Percentiles rank a stretch among this genome's conserved stretches.
These are phyloP conservation scores for Phaffia rhodozyma DNA, from an alignment of 1,284 basidiomycete species.

Conservation along the genomic window DNA sequence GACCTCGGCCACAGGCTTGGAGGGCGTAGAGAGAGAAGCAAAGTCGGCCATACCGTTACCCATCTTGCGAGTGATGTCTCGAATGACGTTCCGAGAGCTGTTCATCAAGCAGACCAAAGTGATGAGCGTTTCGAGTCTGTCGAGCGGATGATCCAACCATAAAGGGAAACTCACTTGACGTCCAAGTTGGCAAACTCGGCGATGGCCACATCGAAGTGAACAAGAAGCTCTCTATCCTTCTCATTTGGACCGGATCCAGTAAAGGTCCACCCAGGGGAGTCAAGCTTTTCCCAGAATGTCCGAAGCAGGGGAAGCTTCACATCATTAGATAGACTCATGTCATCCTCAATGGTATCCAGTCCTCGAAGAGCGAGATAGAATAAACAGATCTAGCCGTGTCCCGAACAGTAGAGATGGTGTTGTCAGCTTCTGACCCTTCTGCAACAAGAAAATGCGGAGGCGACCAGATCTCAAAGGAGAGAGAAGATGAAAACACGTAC, in stretches of 20 bases:
- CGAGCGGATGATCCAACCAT: neutral
- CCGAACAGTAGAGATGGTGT: neutral
- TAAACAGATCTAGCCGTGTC: slow-evolving; percentile 59
- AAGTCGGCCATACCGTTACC: slow-evolving; percentile 92
- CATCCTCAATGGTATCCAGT: slow-evolving; percentile 94
- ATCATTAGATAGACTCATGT: slow-evolving; percentile 85
- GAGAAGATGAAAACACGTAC: slow-evolving; percentile 43
- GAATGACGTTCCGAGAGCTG: slow-evolving; percentile 71
- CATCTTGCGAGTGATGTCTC: slow-evolving; percentile 77
- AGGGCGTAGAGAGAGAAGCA: slow-evolving; percentile 63
- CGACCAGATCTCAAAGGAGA: neutral
- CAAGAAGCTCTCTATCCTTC: slow-evolving; percentile 76
- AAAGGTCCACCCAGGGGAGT: slow-evolving; percentile 81
- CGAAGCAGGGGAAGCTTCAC: slow-evolving; percentile 79
- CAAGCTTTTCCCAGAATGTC: slow-evolving; percentile 67
- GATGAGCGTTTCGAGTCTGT: neutral
- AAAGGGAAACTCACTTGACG: slow-evolving; percentile 44
- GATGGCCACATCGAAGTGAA: slow-evolving; percentile 74
- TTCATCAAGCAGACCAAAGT: neutral
- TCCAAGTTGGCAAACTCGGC: slow-evolving; percentile 64
- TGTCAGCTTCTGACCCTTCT: no score
- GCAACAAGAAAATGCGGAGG: no score
- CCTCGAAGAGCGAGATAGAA: slow-evolving; percentile 92
- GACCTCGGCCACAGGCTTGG: slow-evolving; percentile 53
- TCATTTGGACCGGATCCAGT: slow-evolving; percentile 71